Base-by-base conservation (phyloP, 768 basidiomycete genomes). In the Kockovaella imperatae region DNA sequence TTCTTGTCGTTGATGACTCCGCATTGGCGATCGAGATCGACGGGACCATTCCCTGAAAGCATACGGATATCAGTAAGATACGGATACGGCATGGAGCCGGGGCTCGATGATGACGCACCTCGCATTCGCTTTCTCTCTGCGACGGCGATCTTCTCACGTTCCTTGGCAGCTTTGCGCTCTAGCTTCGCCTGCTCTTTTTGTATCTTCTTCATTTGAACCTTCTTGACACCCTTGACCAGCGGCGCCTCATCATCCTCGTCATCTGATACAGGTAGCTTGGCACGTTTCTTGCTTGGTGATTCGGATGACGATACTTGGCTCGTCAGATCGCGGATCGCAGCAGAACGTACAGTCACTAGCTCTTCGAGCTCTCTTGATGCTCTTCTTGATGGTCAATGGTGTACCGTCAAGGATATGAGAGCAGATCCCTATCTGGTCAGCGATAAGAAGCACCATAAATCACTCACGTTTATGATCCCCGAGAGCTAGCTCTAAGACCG, bases 1-100 rank as follows among this genome's bases (percentile, higher is more conserved):
- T 79, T 79, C 71, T 95, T 95, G 74, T 93, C 90, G 73, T 93
- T 96, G 69, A 95, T 93, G 30, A 97, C 93, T 42, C 93, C 90
- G 60, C 93, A 97, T 56, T 95, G 90, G 47, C 79, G 82, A 74
- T 95, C 87, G 55, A 82, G 81, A 72, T 96, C 84, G 42, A 93
- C 80, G 3, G 90, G 89, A 1, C 87, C 67, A 15, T 47, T 43
- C 11, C 49, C 64, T 68, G 34, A 20, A 18, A 30, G 26, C 29
- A 13, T 36, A 42, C 14, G 28, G 29, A 35, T 32, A 31, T 57
- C 10, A 43, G 32, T 21, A 51, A 15, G n/a, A 31, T 14, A 41
- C 7, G 21, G n/a, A 39, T 32, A 43, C 34, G 26, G 47, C 20
- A 36, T 38, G 13, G n/a, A 18, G 17, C 14, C n/a, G 20, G 17